Conservation (phyloP, 2,329 filamentous ascomycete species). For the Penicillium glabrum region DNA sequence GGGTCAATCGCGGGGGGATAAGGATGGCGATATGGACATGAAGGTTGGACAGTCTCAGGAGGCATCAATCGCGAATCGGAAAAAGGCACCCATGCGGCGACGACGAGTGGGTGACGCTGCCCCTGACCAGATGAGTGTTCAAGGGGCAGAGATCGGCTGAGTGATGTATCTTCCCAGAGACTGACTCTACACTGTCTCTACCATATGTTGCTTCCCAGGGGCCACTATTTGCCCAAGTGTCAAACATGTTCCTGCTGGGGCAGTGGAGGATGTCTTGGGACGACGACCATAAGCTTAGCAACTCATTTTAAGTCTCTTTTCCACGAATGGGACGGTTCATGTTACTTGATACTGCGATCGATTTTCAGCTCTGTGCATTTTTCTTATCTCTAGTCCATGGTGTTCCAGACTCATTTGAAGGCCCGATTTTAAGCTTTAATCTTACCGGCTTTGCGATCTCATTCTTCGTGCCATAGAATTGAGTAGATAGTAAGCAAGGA, state of each 20-base stretch:
- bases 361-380: neutral
- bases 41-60: conserved; percentile 33
- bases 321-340: neutral
- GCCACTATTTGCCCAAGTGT: too few species aligned
- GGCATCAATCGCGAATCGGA: conserved; percentile 40
- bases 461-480: too few species aligned
- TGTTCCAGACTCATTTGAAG: neutral
- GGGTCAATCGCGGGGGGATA: conserved; percentile 21
- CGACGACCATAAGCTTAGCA: neutral
- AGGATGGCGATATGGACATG: conserved; percentile 42
- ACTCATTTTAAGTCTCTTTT: neutral
- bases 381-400: neutral
- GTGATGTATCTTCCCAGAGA: neutral
- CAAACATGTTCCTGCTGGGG: neutral
- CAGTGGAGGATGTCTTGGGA: neutral
- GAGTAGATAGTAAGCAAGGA: too few species aligned
- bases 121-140: conserved; percentile 36
- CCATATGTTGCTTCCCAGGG: too few species aligned
- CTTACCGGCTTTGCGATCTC: neutral
- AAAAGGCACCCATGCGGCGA: conserved; percentile 45
- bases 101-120: conserved; percentile 27
- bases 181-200: too few species aligned
- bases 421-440: neutral
- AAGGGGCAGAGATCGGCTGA: conserved; percentile 22
- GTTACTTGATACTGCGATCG: neutral